Conservation (phyloP, 2,329 filamentous ascomycete species). For the Fusarium dlaminii region DNA sequence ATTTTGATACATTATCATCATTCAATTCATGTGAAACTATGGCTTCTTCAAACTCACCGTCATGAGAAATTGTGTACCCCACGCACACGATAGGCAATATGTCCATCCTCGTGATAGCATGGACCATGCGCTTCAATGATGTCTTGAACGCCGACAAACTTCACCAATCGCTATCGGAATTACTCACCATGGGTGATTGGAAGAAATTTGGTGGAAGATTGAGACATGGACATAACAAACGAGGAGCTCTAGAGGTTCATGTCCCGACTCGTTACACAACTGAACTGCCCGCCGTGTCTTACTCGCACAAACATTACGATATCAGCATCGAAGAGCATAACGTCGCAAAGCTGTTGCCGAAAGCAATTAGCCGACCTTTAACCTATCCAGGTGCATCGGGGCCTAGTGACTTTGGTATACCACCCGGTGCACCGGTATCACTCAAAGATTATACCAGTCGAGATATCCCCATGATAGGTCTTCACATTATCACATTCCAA, state of each 20-base stretch:
- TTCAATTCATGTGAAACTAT: neutral
- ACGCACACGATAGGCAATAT: neutral
- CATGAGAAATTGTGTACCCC: neutral
- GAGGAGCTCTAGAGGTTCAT: neutral
- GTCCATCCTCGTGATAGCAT: neutral
- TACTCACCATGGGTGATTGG: neutral
- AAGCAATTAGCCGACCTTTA: neutral
- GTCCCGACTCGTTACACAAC: neutral
- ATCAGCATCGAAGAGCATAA: neutral
- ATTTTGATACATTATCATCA: neutral
- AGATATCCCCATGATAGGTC: neutral
- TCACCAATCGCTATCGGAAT: neutral
- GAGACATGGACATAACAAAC: fast-evolving
- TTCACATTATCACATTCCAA: neutral
- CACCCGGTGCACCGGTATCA: fast-evolving
- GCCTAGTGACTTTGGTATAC: neutral
- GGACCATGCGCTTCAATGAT: neutral
- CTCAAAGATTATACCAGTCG: neutral
- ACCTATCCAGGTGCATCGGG: too few species aligned
- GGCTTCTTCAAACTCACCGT: fast-evolving
- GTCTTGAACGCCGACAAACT: neutral
- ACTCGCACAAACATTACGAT: neutral
- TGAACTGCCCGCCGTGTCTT: neutral
- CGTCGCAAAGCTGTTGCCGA: fast-evolving
- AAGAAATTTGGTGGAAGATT: neutral